These are phyloP conservation scores for Uronychia setigera DNA, from an alignment of 73 alveolate genomes.

Conservation along the genomic window DNA sequence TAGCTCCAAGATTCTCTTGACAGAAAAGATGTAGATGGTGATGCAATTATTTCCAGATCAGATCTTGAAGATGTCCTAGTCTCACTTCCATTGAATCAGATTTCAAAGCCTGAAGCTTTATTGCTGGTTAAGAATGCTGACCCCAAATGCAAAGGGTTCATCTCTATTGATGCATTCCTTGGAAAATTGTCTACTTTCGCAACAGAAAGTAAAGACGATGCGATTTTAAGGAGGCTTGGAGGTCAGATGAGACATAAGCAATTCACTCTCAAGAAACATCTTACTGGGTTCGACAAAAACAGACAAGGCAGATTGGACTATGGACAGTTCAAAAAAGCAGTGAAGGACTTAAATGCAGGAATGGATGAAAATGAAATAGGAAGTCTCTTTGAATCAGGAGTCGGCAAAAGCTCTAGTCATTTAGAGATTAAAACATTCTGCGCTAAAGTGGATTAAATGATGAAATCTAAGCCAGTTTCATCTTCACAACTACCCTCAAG, in stretches of 20 bases:
- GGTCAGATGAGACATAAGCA: conserved; percentile 5
- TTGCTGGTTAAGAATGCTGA: conserved; percentile 42
- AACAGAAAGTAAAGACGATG: conserved; percentile 49
- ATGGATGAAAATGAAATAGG: conserved; percentile 25
- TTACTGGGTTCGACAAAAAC: neutral
- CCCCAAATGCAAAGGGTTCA: conserved; percentile 46
- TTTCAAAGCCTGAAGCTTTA: neutral
- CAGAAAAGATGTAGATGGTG: neutral
- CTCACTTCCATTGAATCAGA: neutral
- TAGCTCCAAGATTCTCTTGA: conserved; percentile 40
- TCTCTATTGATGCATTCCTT: conserved; percentile 42
- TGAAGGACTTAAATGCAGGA: conserved; percentile 22
- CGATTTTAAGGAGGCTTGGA: conserved; percentile 17
- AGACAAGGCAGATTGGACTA: conserved; percentile 8
- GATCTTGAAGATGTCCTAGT: neutral
- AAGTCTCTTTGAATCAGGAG: neutral
- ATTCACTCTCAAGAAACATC: conserved; percentile 11
- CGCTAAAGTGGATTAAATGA: neutral
- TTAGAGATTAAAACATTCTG: conserved; percentile 11
- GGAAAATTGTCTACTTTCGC: conserved; percentile 50
- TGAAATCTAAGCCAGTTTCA: neutral
- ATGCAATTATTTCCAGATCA: neutral
- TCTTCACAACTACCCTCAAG: neutral
- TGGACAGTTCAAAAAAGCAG: conserved; percentile 7
- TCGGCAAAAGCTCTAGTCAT: neutral